These are phyloP conservation scores for Botrytis tulipae DNA, from an alignment of 2,329 filamentous ascomycete genomes.

Conservation along the genomic window DNA sequence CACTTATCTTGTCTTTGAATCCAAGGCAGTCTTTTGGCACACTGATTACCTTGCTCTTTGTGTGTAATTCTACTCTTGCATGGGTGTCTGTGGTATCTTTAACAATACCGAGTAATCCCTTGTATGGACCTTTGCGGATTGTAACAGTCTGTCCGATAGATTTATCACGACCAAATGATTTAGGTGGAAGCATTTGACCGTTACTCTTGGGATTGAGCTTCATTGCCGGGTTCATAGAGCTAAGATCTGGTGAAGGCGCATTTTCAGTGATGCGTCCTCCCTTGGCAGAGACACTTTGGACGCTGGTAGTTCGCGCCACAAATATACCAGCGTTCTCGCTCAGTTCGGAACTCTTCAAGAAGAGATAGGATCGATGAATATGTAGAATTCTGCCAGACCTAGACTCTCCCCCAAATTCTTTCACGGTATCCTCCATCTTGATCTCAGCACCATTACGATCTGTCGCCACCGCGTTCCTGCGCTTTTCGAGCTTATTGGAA, in stretches of 20 bases:
- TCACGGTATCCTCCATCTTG: constrained; percentile 84
- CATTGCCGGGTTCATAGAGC: constrained; percentile 87
- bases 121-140: constrained; percentile 83
- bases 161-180: constrained; percentile 73
- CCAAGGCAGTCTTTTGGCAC: constrained; percentile 78
- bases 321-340: constrained; percentile 89
- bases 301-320: constrained; percentile 79
- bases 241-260: constrained; percentile 71
- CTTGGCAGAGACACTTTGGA: constrained; percentile 91
- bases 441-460: constrained; percentile 94
- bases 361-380: constrained; percentile 89
- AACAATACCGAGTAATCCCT: constrained; percentile 90
- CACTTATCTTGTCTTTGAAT: constrained; percentile 81
- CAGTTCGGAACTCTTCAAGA: constrained; percentile 79
- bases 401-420: constrained; percentile 82
- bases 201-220: constrained; percentile 63
- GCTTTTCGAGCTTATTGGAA: constrained; percentile 79
- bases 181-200: constrained; percentile 63
- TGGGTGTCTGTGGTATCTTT: constrained; percentile 87
- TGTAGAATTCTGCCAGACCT: constrained; percentile 88
- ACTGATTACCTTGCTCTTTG: constrained; percentile 87
- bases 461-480: constrained; percentile 83
- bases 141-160: constrained; percentile 89
- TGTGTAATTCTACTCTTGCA: constrained; percentile 89
- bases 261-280: constrained; percentile 69